phyloP scores from a whole-genome alignment of 768 basidiomycete species.

The Russula abietina region DNA sequence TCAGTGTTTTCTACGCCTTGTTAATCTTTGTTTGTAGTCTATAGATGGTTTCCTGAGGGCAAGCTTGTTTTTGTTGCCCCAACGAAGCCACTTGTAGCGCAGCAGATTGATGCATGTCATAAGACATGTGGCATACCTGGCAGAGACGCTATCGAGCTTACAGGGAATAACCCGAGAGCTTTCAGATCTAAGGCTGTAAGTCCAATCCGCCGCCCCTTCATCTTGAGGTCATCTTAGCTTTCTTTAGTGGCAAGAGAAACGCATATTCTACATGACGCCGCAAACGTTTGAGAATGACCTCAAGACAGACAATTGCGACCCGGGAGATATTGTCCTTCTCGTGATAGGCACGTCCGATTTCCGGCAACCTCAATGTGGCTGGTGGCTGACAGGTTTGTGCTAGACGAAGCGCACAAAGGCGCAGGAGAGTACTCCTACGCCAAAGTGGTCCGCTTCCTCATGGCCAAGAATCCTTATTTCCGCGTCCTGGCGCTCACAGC shows the following conservation, averaged over 20 bases:
- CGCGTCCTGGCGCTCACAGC: constrained; percentile 91
- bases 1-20: background rate
- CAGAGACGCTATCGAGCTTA: constrained; percentile 77
- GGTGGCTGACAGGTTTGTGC: background rate
- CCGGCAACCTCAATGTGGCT: background rate
- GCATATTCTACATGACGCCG: constrained; percentile 93
- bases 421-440: constrained; percentile 92
- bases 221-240: background rate
- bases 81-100: constrained; percentile 91
- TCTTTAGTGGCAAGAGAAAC: constrained; percentile 68
- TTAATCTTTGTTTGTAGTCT: constrained; percentile 44
- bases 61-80: constrained; percentile 95
- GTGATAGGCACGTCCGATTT: constrained; percentile 62
- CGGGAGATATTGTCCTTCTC: constrained; percentile 72
- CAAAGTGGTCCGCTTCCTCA: constrained; percentile 79
- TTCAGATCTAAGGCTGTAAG: constrained; percentile 57
- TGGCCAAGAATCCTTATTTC: constrained; percentile 92
- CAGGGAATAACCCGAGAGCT: constrained; percentile 57
- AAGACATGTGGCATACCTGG: constrained; percentile 90
- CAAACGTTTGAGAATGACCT: constrained; percentile 93
- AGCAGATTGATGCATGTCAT: constrained; percentile 93
- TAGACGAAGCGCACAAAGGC: constrained; percentile 94
- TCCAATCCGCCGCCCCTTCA: constrained; percentile 14
- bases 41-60: constrained; percentile 88
- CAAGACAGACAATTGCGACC: constrained; percentile 63